phyloP scores from a whole-genome alignment of 78 protist species.

The Bodo saltans region DNA sequence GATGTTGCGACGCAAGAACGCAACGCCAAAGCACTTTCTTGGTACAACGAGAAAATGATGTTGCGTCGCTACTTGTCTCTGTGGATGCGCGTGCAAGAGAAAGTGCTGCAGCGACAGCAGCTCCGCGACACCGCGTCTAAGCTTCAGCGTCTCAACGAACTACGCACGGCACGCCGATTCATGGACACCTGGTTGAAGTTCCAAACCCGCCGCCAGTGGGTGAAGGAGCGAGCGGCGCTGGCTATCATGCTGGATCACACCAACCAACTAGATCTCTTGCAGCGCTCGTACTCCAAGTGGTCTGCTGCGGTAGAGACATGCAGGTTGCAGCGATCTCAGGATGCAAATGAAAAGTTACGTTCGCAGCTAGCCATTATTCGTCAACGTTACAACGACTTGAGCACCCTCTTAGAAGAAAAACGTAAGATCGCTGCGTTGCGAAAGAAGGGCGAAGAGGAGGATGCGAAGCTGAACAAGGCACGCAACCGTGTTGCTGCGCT shows the following conservation, averaged over 20 bases:
- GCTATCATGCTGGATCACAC: too few relatives aligned
- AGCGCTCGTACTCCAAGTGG: background rate
- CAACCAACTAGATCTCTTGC: background rate
- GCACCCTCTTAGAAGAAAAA: background rate
- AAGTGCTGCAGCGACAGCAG: too few relatives aligned
- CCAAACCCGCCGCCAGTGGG: background rate
- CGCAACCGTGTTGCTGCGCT: constrained; percentile 11
- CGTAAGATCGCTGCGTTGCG: background rate
- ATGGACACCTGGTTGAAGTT: too few relatives aligned
- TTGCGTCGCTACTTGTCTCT: too few relatives aligned
- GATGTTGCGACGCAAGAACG: too few relatives aligned
- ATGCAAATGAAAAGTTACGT: background rate
- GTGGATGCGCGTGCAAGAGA: too few relatives aligned
- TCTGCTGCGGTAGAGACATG: background rate
- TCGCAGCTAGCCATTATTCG: background rate
- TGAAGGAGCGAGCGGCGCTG: background rate
- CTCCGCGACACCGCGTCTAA: too few relatives aligned
- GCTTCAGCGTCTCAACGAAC: too few relatives aligned
- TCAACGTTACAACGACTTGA: background rate
- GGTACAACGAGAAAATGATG: too few relatives aligned
- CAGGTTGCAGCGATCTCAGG: background rate
- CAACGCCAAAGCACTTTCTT: too few relatives aligned
- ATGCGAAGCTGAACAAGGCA: background rate
- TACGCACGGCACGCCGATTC: too few relatives aligned
- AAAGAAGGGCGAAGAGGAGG: too few relatives aligned